phyloP scores from a whole-genome alignment of 2,329 filamentous ascomycete species.

The Pestalotiopsis sp. region DNA sequence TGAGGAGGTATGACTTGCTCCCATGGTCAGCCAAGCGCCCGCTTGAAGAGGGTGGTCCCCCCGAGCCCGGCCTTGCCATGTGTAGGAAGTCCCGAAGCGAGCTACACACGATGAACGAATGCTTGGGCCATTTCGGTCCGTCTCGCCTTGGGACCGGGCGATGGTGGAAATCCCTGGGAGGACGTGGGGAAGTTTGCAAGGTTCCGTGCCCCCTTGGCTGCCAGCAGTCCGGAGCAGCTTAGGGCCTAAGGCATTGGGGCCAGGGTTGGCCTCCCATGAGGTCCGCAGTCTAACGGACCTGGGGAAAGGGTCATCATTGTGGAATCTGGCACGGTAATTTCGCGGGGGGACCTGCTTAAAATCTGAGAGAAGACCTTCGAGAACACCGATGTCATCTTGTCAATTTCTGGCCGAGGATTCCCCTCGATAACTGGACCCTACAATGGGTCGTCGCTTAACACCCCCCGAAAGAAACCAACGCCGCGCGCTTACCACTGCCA shows the following conservation, averaged over 20 bases:
- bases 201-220: not conserved
- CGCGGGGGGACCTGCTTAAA: not conserved
- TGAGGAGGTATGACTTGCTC: not conserved
- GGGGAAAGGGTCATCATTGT: slow-evolving; percentile 1
- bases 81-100: not conserved
- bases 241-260: not conserved
- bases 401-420: not conserved
- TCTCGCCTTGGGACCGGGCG: slow-evolving; percentile 3
- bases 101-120: not conserved
- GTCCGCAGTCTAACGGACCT: slow-evolving; percentile 1
- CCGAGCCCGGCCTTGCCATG: not conserved
- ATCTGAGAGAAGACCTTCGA: not conserved
- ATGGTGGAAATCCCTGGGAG: not conserved
- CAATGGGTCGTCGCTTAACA: not conserved
- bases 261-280: not conserved
- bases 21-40: not conserved
- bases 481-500: not conserved
- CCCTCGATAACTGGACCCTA: not conserved
- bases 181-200: not conserved
- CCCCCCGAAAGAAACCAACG: not conserved
- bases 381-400: slow-evolving; percentile 3
- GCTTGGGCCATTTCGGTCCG: not conserved
- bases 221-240: not conserved
- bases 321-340: not conserved
- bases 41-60: not conserved